Base-by-base conservation (phyloP, 805 yeast species). In the Hemisphaericaspora nanyangensis region DNA sequence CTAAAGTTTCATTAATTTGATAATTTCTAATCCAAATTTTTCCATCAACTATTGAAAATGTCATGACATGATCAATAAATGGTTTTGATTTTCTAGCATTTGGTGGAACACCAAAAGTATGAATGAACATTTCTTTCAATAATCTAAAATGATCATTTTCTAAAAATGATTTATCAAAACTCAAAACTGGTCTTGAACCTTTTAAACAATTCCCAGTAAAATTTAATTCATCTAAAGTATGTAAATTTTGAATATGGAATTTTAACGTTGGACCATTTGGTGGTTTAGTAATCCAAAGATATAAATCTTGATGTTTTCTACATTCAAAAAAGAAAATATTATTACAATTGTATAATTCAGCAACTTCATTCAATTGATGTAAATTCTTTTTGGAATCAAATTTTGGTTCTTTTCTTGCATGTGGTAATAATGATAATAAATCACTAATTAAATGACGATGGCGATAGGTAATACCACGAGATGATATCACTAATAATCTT, bases 221-320 rank as follows among this genome's bases (percentile, higher is more conserved):
- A 60, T 93, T 90, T 47, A 93, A 72, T 65, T 93, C 99, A 56
- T 90, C 96, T 72, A 89, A 79, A 25, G 98, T 93, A 63, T 93
- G 98, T 66, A 93, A 73, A 65, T 93, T 93, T 66, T 91, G 96
- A 43, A 93, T 76, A 59, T 84, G 93, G 63, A 93, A 91, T 65
- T 93, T 93, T 54, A 86, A 69, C 17, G 97, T 91, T 43, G 99
- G 99, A 1, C 99, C 99, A 60, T 93, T 91, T 31, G 99, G 99
- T 20, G 98, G 93, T 65, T 93, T 91, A 25, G 96, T 79, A 47
- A 93, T 62, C 96, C 97, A 93, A 62, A 93, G 63, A 62, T 93
- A 93, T 55, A 93, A 77, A 66, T 93, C 99, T 63, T 81, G 85
- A 65, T 91, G 97, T 65, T 93, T 93, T 69, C 98, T 82, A 39